Evolutionary conservation across 2,329 filamentous ascomycete genomes (phyloP).

Genomic region (Knoxdaviesia capensis): DNA sequence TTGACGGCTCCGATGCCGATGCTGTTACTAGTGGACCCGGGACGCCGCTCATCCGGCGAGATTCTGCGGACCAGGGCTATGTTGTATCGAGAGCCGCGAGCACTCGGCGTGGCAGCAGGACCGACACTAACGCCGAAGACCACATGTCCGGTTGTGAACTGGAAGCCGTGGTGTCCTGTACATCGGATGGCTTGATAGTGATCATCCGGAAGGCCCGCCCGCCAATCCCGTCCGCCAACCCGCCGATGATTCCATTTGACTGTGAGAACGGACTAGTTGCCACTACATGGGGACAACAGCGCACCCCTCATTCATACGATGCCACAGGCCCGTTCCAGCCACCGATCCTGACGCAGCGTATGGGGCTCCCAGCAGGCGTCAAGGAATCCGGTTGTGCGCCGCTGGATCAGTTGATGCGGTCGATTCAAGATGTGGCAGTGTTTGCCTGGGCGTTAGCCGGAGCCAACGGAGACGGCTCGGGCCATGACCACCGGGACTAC

Average conservation of each 20-base stretch:
- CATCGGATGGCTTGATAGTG: conserved; percentile 71
- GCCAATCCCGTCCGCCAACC: conserved; percentile 38
- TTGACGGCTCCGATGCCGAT: conserved; percentile 21
- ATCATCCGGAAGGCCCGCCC: conserved; percentile 57
- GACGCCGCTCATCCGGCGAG: conserved; percentile 1
- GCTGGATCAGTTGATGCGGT: conserved; percentile 48
- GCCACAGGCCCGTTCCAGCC: no score
- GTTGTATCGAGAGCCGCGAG: no score
- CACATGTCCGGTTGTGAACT: conserved; percentile 35
- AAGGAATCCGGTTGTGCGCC: conserved; percentile 8
- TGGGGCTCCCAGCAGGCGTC: no score
- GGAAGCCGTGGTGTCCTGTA: conserved; percentile 81
- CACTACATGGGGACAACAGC: no score
- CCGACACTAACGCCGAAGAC: conserved; percentile 13
- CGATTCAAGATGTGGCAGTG: conserved; percentile 69
- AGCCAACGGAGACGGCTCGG: conserved; percentile 44
- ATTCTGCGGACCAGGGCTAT: not conserved
- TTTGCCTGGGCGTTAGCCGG: conserved; percentile 70
- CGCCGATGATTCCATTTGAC: conserved; percentile 23
- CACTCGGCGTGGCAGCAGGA: not conserved
- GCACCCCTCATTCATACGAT: no score
- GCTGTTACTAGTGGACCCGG: conserved; percentile 9
- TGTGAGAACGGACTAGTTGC: conserved; percentile 3
- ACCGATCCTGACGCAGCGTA: no score
- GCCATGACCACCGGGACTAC: no score